These are phyloP conservation scores for Didymella pinodella DNA, from an alignment of 2,329 filamentous ascomycete genomes.

Conservation along the genomic window DNA sequence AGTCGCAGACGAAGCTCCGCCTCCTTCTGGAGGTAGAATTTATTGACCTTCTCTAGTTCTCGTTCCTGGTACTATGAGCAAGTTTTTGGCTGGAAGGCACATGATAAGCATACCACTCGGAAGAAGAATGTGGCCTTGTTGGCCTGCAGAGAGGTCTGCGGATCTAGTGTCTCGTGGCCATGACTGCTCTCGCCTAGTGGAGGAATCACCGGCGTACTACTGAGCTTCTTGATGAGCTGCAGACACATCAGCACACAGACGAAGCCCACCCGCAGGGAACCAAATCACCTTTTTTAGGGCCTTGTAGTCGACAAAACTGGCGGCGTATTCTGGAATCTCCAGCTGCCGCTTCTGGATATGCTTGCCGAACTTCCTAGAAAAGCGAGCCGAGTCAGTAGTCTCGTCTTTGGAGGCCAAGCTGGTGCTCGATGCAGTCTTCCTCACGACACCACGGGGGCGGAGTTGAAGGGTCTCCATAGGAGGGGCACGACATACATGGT, in stretches of 20 bases:
- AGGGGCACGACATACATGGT: conserved; percentile 50
- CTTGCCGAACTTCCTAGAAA: conserved; percentile 96
- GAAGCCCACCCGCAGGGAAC: not conserved
- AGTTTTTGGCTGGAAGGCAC: not conserved
- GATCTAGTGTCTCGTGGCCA: conserved; percentile 65
- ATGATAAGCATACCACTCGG: conserved; percentile 72
- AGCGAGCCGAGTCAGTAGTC: conserved; percentile 49
- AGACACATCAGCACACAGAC: conserved; percentile 25
- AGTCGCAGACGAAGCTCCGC: conserved; percentile 88
- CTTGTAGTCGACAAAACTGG: conserved; percentile 99
- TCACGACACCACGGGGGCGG: conserved; percentile 40
- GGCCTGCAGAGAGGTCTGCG: conserved; percentile 89
- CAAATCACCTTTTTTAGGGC: conserved; percentile 88
- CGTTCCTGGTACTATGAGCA: conserved; percentile 72
- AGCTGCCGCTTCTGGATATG: conserved; percentile 99
- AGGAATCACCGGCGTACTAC: conserved; percentile 83
- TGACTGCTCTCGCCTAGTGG: conserved; percentile 71
- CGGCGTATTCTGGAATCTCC: conserved; percentile 98
- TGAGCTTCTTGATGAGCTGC: conserved; percentile 98
- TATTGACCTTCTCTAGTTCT: conserved; percentile 98
- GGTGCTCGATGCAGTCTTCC: conserved; percentile 46
- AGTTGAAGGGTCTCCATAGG: conserved; percentile 46
- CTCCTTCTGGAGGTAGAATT: conserved; percentile 97
- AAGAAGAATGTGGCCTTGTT: conserved; percentile 99
- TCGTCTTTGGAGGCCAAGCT: conserved; percentile 49